Conservation (phyloP, 140 eudicot species). For the Flaveria floridana region DNA sequence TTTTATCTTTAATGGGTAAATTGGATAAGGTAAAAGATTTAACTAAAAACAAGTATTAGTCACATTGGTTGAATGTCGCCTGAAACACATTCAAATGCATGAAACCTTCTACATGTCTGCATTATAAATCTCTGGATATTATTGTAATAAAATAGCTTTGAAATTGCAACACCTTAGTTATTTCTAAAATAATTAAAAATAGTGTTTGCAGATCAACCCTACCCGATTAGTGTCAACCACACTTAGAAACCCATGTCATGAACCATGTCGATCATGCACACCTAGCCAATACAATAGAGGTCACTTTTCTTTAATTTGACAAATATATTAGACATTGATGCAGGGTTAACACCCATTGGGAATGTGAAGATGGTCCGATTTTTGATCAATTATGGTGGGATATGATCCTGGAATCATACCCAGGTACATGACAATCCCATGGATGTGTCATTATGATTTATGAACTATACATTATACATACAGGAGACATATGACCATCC, state of each 20-base stretch:
- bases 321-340: not conserved
- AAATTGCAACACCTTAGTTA: not conserved
- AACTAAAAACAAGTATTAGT: not conserved
- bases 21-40: not conserved
- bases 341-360: conserved; percentile 23
- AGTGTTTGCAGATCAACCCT: not conserved
- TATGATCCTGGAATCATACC: conserved; percentile 28
- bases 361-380: conserved; percentile 18
- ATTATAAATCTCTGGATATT: not conserved
- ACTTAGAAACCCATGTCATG: not conserved
- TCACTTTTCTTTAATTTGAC: conserved; percentile 14
- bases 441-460: conserved; percentile 15
- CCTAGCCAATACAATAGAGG: conserved; percentile 6
- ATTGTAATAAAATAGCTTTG: not conserved
- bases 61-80: not conserved
- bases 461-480: conserved; percentile 10
- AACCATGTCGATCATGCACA: not conserved
- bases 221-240: not conserved
- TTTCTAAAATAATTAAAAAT: not conserved
- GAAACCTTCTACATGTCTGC: not conserved
- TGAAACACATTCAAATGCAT: not conserved
- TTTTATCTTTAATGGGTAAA: not conserved
- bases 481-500: conserved; percentile 15
- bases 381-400: conserved; percentile 19
- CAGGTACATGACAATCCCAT: conserved; percentile 21